Conservation (phyloP, 106 monocot genomes). For the Narthecium ossifragum region DNA sequence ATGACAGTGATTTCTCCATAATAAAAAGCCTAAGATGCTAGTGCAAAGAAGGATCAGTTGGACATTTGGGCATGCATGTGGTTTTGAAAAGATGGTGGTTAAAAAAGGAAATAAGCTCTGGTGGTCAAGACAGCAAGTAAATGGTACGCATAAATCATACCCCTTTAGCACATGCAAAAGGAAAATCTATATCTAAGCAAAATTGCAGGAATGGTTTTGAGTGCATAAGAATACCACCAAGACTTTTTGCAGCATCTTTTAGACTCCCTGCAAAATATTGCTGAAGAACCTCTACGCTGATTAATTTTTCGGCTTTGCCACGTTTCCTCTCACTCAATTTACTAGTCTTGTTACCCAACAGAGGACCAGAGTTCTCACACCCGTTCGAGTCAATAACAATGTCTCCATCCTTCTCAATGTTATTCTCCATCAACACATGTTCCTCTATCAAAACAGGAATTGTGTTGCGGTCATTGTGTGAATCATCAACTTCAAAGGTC, state of each 20-base stretch:
- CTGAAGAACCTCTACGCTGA: slow-evolving; percentile 57
- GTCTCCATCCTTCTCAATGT: slow-evolving; percentile 19
- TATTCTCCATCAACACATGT: slow-evolving; percentile 8
- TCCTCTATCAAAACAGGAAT: slow-evolving; percentile 12
- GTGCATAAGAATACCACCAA: slow-evolving; percentile 41
- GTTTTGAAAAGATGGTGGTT: no score
- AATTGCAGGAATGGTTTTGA: neutral
- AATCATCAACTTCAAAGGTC: neutral
- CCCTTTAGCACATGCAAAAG: no score
- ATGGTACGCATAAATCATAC: no score
- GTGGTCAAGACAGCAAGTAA: no score
- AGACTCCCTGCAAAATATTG: slow-evolving; percentile 62
- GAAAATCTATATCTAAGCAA: no score
- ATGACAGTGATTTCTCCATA: neutral
- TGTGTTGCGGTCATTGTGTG: slow-evolving; percentile 2
- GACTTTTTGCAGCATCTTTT: slow-evolving; percentile 65
- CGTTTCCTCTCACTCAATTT: slow-evolving; percentile 31
- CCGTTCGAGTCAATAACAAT: slow-evolving; percentile 8
- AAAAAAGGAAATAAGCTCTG: no score
- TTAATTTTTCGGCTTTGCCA: slow-evolving; percentile 64
- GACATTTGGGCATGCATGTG: no score
- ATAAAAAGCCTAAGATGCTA: no score
- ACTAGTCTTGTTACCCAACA: slow-evolving; percentile 12
- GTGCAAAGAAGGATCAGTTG: no score
- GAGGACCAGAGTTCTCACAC: slow-evolving; percentile 10